These are phyloP conservation scores for Omphalea diandra DNA, from an alignment of 441 rosid genomes.

Conservation along the genomic window DNA sequence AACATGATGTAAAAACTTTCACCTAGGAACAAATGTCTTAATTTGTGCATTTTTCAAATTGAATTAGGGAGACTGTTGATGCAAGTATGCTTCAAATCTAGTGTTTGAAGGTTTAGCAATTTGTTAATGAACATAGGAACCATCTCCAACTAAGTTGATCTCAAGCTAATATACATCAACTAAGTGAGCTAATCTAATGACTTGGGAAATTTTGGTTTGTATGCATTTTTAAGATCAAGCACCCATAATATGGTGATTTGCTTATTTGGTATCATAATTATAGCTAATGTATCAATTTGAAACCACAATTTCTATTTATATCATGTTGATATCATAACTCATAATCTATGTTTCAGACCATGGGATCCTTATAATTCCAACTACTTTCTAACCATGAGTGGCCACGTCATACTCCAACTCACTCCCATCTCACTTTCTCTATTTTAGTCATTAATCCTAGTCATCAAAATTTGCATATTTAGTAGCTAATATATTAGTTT, in stretches of 20 bases:
- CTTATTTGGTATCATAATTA: too few species aligned
- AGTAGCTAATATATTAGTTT: too few species aligned
- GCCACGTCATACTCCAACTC: too few species aligned
- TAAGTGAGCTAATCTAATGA: conserved; percentile 12
- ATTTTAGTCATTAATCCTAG: too few species aligned
- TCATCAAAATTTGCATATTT: too few species aligned
- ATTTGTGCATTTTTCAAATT: conserved; percentile 26
- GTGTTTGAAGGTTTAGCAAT: conserved; percentile 22
- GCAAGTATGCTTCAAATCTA: conserved; percentile 33
- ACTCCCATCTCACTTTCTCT: too few species aligned
- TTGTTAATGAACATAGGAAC: conserved; percentile 26
- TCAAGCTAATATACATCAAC: conserved; percentile 29
- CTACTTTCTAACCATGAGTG: too few species aligned
- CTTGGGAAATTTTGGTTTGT: conserved; percentile 25
- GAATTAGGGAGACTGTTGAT: conserved; percentile 23
- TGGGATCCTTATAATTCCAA: too few species aligned
- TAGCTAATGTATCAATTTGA: too few species aligned
- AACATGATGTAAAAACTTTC: conserved; percentile 18
- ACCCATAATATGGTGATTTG: conserved; percentile 18
- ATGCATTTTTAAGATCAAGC: conserved; percentile 32
- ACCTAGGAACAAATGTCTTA: conserved; percentile 26
- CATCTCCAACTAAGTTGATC: conserved; percentile 27
- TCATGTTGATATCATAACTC: too few species aligned
- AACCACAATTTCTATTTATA: too few species aligned
- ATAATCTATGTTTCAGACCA: too few species aligned